A percentile compares a stretch with the other conserved stretches of the same genome.
These are phyloP conservation scores for Coemansia sp. DNA, from an alignment of 371 early-diverging fungal genomes.

Conservation along the genomic window DNA sequence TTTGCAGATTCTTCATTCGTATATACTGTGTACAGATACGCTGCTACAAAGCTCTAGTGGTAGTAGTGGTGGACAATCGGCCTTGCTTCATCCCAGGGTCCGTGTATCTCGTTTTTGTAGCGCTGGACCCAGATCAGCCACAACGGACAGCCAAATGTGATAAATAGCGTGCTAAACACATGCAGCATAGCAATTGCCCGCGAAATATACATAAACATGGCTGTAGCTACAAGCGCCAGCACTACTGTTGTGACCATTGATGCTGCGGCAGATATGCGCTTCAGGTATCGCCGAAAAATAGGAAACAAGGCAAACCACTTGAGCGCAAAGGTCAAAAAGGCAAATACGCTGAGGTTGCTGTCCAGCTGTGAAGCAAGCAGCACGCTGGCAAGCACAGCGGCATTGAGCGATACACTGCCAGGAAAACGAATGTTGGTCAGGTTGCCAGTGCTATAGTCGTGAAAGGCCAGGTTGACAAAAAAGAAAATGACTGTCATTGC, in stretches of 20 bases:
- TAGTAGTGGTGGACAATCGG: constrained; percentile 59
- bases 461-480: constrained; percentile 80
- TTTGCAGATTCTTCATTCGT: too few species aligned
- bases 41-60: constrained; percentile 4
- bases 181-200: constrained; percentile 68
- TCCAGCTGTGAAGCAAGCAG: constrained; percentile 86
- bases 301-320: constrained; percentile 93
- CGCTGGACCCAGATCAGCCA: constrained; percentile 90
- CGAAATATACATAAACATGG: constrained; percentile 67
- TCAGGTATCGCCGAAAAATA: constrained; percentile 76
- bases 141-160: constrained; percentile 84
- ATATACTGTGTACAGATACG: background rate
- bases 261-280: constrained; percentile 60
- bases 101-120: constrained; percentile 94
- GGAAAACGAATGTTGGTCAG: constrained; percentile 69
- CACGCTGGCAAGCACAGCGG: constrained; percentile 93
- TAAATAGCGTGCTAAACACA: constrained; percentile 65
- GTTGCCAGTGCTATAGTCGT: constrained; percentile 75
- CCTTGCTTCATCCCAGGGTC: constrained; percentile 96
- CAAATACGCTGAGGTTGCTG: constrained; percentile 84
- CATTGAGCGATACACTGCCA: constrained; percentile 90
- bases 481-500: constrained; percentile 83
- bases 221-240: constrained; percentile 62
- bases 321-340: constrained; percentile 83
- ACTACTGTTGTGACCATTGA: constrained; percentile 63